phyloP scores from a whole-genome alignment of 768 basidiomycete genomes.

The Lentinula sp. region DNA sequence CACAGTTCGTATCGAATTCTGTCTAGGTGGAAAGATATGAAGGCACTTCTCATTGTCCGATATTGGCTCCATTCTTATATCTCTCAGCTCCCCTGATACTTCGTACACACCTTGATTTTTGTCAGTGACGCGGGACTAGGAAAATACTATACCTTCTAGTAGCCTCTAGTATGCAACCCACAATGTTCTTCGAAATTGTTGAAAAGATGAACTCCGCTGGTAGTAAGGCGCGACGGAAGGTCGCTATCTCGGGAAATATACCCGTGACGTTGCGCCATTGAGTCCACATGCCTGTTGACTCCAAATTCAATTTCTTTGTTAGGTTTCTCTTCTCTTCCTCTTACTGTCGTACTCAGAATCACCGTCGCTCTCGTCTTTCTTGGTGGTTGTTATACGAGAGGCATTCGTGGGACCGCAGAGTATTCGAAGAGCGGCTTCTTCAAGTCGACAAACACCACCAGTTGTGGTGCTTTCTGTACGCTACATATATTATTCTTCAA shows the following conservation, averaged over 20 bases:
- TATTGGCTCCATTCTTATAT: too few relatives aligned
- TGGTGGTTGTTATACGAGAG: background rate
- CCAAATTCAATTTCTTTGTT: background rate
- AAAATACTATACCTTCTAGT: background rate
- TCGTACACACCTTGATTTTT: too few relatives aligned
- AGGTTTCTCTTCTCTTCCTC: background rate
- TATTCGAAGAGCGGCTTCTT: background rate
- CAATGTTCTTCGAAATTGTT: background rate
- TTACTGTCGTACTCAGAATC: background rate
- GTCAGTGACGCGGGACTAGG: too few relatives aligned
- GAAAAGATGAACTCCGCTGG: too few relatives aligned
- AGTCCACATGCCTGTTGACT: background rate
- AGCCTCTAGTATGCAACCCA: background rate
- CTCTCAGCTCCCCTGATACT: too few relatives aligned
- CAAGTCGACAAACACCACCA: background rate
- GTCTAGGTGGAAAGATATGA: too few relatives aligned
- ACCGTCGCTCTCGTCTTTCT: background rate
- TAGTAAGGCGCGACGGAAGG: background rate
- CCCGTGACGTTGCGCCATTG: background rate
- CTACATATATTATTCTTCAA: slow-evolving; percentile 10
- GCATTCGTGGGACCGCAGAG: background rate
- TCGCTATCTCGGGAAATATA: background rate
- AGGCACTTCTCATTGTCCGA: too few relatives aligned
- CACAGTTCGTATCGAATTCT: too few relatives aligned
- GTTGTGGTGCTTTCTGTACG: slow-evolving; percentile 1